phyloP scores from a whole-genome alignment of 108 stramenopile genomes.

The Chaetoceros muelleri region DNA sequence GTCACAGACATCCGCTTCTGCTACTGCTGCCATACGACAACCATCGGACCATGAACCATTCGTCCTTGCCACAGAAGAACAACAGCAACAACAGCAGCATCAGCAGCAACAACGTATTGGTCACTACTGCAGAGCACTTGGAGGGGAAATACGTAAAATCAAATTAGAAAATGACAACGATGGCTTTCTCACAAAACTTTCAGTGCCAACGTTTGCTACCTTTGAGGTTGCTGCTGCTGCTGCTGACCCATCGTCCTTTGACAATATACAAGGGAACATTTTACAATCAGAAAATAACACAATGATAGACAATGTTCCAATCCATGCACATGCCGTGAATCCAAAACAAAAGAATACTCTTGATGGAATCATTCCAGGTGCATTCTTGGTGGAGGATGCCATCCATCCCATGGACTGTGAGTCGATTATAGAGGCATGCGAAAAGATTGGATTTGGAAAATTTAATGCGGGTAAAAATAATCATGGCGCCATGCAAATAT shows the following conservation, averaged over 20 bases:
- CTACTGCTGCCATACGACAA: too few relatives aligned
- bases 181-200: constrained; percentile 1
- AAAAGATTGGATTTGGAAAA: constrained; percentile 44
- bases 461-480: constrained; percentile 65
- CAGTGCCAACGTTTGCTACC: constrained; percentile 5
- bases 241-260: neutral
- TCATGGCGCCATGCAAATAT: constrained; percentile 68
- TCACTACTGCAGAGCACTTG: neutral
- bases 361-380: constrained; percentile 8
- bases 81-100: too few relatives aligned
- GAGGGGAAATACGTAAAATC: neutral
- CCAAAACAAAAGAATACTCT: constrained; percentile 5
- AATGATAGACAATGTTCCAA: too few relatives aligned
- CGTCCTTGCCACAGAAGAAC: too few relatives aligned
- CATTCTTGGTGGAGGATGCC: constrained; percentile 48
- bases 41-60: too few relatives aligned
- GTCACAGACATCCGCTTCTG: too few relatives aligned
- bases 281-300: neutral
- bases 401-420: constrained; percentile 40
- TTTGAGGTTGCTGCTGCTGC: neutral
- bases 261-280: neutral
- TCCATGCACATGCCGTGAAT: too few relatives aligned
- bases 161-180: constrained; percentile 1
- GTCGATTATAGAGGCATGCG: constrained; percentile 37
- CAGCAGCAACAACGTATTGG: too few relatives aligned